A percentile compares a stretch with the other conserved stretches of the same genome.
These are phyloP conservation scores for Penicillium daleae DNA, from an alignment of 495 filamentous ascomycete genomes.

Conservation along the genomic window DNA sequence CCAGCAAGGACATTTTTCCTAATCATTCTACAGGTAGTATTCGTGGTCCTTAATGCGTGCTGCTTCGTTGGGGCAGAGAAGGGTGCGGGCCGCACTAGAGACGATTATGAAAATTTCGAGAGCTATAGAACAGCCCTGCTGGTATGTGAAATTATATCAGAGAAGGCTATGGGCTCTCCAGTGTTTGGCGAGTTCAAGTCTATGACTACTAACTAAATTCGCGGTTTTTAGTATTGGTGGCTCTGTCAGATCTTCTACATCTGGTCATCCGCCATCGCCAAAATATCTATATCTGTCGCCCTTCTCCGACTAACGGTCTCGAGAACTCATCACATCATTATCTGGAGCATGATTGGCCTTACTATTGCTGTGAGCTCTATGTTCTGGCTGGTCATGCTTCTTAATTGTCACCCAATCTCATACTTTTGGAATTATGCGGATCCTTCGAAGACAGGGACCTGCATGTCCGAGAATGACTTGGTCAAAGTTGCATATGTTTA, in stretches of 20 bases:
- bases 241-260: slow-evolving; percentile 35
- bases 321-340: not conserved
- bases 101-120: not conserved
- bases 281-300: slow-evolving; percentile 39
- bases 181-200: not conserved
- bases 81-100: not conserved
- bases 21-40: not conserved
- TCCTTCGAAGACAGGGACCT: not conserved
- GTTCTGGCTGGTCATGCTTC: not conserved
- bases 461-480: not conserved
- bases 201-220: not conserved
- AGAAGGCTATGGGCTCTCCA: too few species aligned
- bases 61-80: not conserved
- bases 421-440: slow-evolving; percentile 4
- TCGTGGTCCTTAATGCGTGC: not conserved
- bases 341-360: not conserved
- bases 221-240: slow-evolving; percentile 15
- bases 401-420: not conserved
- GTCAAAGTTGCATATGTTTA: slow-evolving; percentile 2
- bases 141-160: not conserved
- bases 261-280: slow-evolving; percentile 29
- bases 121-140: not conserved
- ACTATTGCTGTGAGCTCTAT: not conserved
- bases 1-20: not conserved
- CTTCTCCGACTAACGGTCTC: slow-evolving; percentile 37